Conservation (phyloP, 495 filamentous ascomycete species). For the Viridothelium virens region DNA sequence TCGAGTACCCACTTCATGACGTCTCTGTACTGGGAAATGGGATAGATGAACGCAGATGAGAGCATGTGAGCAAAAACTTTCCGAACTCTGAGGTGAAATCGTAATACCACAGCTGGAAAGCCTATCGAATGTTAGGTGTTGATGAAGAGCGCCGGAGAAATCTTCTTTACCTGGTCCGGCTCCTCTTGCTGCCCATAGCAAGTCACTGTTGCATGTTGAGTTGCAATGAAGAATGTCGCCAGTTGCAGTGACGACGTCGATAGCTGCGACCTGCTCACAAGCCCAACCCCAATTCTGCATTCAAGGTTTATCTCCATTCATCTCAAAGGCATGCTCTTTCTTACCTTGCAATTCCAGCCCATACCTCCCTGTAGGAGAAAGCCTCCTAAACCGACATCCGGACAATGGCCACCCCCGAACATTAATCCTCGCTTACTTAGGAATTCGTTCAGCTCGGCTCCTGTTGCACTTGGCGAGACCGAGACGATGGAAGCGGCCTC, state of each 20-base stretch:
- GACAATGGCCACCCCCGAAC: constrained; percentile 50
- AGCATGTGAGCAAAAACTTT: constrained; percentile 31
- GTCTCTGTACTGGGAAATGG: constrained; percentile 34
- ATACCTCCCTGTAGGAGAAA: constrained; percentile 50
- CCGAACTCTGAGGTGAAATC: constrained; percentile 40
- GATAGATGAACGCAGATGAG: constrained; percentile 42
- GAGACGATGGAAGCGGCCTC: constrained; percentile 29
- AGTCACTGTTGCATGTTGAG: constrained; percentile 38
- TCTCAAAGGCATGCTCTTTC: not conserved
- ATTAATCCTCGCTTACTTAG: constrained; percentile 36
- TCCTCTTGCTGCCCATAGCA: constrained; percentile 46
- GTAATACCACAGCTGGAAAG: constrained; percentile 45
- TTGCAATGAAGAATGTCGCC: constrained; percentile 38
- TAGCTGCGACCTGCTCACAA: constrained; percentile 41
- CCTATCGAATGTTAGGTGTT: constrained; percentile 17
- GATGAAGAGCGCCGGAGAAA: not conserved
- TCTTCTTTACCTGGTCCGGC: constrained; percentile 36
- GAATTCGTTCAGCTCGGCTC: constrained; percentile 37
- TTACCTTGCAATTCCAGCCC: constrained; percentile 49
- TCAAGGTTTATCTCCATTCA: not conserved
- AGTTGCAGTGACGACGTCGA: constrained; percentile 45
- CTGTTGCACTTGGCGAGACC: constrained; percentile 42
- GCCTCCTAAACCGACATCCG: constrained; percentile 49
- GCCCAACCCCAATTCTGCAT: constrained; percentile 49
- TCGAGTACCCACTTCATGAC: constrained; percentile 41